Base-by-base conservation (phyloP, 495 filamentous ascomycete species). In the Melanomma pulvis-pyrius region DNA sequence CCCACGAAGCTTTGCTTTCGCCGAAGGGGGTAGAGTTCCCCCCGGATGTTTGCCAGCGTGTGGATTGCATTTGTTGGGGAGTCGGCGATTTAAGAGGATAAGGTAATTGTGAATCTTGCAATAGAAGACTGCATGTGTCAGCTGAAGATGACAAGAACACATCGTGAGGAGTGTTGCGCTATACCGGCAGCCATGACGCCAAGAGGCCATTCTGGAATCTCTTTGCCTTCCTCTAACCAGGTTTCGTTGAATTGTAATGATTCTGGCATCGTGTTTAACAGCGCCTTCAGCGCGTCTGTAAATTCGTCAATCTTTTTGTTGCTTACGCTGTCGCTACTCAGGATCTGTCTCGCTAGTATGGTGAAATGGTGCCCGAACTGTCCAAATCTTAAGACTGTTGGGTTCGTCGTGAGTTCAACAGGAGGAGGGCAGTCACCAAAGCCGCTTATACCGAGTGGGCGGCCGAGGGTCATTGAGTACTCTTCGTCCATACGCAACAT, bases 401-500 rank as follows among this genome's bases (percentile, higher is more conserved):
- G 73, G 63, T 81, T 74, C 2, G 64, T 78, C 6, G 78, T 74
- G 19, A 80, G 59, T 9, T 76, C 76, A 59, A 79, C 76, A 5
- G 79, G 77, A 2, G 79, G 70, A 12, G 75, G 78, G 64, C 80
- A 81, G 63, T 81, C 80, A 13, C 80, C 80, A 28, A 78, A 74
- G 47, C 77, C 79, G 34, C 79, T 81, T 32, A 82, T 81, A 1
- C 78, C 80, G 19, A 81, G 63, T 8, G 80, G 80, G 48, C 80
- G 68, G 15, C 80, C 79, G 0, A 81, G 73, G 0, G 79, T 79
- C 66, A 82, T 78, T 17, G 79, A 81, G 58, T 82, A 82, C 34
- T 81, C 76, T 69, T 80, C 77, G 61, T 82, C 80, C 79, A 81
- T 80, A 61, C 81, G 77, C 49, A 82, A 69, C 70, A 82, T 80